These are phyloP conservation scores for Naegleria gruberi DNA, from an alignment of 208 protist genomes.

Conservation along the genomic window DNA sequence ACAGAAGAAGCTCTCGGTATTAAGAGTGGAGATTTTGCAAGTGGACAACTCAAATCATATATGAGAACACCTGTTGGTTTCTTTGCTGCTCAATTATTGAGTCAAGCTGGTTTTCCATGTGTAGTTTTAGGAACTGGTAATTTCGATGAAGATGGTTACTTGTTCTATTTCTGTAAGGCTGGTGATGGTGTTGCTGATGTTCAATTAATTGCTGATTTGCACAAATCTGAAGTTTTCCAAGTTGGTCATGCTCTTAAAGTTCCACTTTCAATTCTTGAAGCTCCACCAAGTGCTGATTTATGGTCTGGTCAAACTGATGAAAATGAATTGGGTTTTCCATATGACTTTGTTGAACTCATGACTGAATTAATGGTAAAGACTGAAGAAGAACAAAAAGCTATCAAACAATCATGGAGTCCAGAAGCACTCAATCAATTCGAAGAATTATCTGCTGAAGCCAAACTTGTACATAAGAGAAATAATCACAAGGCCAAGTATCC, in stretches of 20 bases:
- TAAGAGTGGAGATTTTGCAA: constrained; percentile 65
- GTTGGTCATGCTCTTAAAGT: constrained; percentile 69
- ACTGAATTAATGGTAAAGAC: constrained; percentile 63
- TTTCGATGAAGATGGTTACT: constrained; percentile 89
- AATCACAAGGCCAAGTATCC: constrained; percentile 61
- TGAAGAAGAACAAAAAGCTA: constrained; percentile 50
- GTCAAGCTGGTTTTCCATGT: constrained; percentile 62
- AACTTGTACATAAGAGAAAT: constrained; percentile 72
- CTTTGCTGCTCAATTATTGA: constrained; percentile 81
- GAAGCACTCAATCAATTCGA: constrained; percentile 65
- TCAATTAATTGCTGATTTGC: constrained; percentile 85
- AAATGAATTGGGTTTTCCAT: constrained; percentile 85
- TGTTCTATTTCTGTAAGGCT: constrained; percentile 92
- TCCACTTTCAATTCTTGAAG: constrained; percentile 61
- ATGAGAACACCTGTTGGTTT: constrained; percentile 83
- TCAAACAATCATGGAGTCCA: constrained; percentile 43
- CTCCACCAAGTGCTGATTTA: constrained; percentile 80
- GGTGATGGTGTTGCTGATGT: constrained; percentile 90
- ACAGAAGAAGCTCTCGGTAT: constrained; percentile 64
- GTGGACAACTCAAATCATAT: constrained; percentile 83
- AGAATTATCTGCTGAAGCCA: constrained; percentile 52
- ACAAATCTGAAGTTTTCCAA: constrained; percentile 84
- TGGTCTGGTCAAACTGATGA: constrained; percentile 90
- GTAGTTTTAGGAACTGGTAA: constrained; percentile 92
- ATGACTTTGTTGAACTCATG: constrained; percentile 90